phyloP scores from a whole-genome alignment of 768 basidiomycete species.

The Mycena albidolilacea region DNA sequence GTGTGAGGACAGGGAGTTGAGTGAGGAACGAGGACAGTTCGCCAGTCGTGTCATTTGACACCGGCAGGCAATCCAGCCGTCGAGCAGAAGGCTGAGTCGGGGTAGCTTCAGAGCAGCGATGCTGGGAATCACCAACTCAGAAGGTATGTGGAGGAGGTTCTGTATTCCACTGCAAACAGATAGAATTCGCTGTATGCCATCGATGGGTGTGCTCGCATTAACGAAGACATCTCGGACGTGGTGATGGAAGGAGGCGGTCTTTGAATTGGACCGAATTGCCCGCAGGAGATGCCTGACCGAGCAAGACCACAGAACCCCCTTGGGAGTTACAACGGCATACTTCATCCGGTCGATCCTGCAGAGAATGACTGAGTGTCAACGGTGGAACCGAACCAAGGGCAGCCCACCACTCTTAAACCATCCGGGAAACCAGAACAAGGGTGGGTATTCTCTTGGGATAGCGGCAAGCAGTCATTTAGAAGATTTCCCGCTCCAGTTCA shows the following conservation, averaged over 20 bases:
- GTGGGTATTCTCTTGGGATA: not conserved
- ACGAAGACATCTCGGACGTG: not conserved
- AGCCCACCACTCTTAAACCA: not conserved
- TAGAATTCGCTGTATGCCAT: not conserved
- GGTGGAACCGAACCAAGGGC: too few species aligned
- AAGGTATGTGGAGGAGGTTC: not conserved
- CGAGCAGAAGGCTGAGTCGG: not conserved
- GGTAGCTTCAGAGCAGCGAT: not conserved
- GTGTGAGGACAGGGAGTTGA: not conserved
- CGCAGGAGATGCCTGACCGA: not conserved
- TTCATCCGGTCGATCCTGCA: not conserved
- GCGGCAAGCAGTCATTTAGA: not conserved
- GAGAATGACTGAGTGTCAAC: not conserved
- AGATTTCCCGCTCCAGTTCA: constrained; percentile 22
- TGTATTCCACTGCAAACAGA: not conserved
- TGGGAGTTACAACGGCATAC: not conserved
- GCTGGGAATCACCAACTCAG: not conserved
- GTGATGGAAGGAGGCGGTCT: not conserved
- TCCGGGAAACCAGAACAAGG: not conserved
- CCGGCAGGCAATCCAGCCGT: not conserved
- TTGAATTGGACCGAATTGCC: not conserved
- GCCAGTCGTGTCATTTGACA: not conserved
- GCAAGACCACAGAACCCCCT: not conserved
- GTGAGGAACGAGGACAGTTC: not conserved
- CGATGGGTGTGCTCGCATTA: not conserved